phyloP scores from a whole-genome alignment of 2,329 filamentous ascomycete species.

The Sporothrix pseudoabietina region DNA sequence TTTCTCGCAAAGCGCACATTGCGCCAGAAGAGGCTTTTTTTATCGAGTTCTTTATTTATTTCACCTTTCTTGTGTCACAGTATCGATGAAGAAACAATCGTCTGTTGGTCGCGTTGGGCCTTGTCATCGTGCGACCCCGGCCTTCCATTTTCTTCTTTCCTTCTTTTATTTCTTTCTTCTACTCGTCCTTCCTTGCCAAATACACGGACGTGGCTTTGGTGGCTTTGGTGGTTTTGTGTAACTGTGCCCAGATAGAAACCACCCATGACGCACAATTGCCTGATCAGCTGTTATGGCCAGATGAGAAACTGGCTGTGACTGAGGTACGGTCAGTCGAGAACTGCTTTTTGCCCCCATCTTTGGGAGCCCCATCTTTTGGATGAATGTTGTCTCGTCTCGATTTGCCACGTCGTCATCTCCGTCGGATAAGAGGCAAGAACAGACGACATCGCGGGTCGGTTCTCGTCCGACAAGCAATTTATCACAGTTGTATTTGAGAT shows the following conservation, averaged over 20 bases:
- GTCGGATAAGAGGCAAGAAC: conserved; percentile 7
- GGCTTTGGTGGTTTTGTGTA: conserved; percentile 5
- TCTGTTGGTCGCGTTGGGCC: neutral
- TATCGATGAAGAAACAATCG: neutral
- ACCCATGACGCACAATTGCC: neutral
- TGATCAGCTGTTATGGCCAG: neutral
- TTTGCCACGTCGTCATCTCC: neutral
- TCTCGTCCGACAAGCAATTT: neutral
- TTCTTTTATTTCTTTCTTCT: neutral
- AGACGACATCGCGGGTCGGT: neutral
- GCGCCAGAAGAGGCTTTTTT: neutral
- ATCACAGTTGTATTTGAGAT: neutral
- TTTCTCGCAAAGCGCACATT: conserved; percentile 9
- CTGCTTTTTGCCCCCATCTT: neutral
- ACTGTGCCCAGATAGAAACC: neutral
- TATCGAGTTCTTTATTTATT: too few relatives aligned
- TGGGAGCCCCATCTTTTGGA: neutral
- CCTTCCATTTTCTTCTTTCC: neutral
- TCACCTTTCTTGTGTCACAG: neutral
- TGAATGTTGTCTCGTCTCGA: neutral
- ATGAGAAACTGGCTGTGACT: neutral
- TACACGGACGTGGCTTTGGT: neutral
- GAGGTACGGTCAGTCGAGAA: neutral
- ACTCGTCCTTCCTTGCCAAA: neutral
- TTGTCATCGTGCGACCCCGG: neutral